Conservation (phyloP, 495 filamentous ascomycete genomes). For the Penicillium manginii region DNA sequence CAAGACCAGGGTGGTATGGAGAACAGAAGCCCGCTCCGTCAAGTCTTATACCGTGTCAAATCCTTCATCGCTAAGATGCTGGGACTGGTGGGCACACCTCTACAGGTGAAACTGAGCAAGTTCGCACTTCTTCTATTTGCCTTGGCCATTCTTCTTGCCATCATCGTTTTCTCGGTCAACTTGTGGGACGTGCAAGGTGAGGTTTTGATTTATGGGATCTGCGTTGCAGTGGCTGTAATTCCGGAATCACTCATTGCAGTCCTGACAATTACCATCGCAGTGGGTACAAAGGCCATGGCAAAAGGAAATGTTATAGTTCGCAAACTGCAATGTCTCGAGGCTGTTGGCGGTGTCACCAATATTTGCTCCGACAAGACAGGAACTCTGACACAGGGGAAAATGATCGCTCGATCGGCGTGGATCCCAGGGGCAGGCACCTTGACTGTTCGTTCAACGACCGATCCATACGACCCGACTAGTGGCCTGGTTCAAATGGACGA, state of each 20-base stretch:
- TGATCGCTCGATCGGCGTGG: slow-evolving; percentile 82
- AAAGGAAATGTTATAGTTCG: slow-evolving; percentile 78
- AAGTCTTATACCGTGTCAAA: slow-evolving; percentile 60
- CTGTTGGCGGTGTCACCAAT: slow-evolving; percentile 82
- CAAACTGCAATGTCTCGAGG: slow-evolving; percentile 79
- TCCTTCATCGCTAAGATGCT: slow-evolving; percentile 61
- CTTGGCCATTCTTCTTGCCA: slow-evolving; percentile 72
- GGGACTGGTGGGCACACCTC: slow-evolving; percentile 79
- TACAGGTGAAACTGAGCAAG: slow-evolving; percentile 80
- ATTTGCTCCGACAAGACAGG: slow-evolving; percentile 91
- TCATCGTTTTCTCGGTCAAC: slow-evolving; percentile 81
- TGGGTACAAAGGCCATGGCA: slow-evolving; percentile 74
- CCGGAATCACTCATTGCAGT: slow-evolving; percentile 75
- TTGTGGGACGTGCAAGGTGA: slow-evolving; percentile 69
- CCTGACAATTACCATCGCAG: slow-evolving; percentile 73
- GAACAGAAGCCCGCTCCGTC: slow-evolving; percentile 66
- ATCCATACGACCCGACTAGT: slow-evolving; percentile 67
- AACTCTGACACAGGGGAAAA: slow-evolving; percentile 75
- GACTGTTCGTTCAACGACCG: slow-evolving; percentile 55
- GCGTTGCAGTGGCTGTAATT: slow-evolving; percentile 73
- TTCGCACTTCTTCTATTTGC: slow-evolving; percentile 76
- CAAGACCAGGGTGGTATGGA: slow-evolving; percentile 59
- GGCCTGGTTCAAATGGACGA: slow-evolving; percentile 55
- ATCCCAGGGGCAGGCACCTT: slow-evolving; percentile 64
- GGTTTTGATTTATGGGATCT: slow-evolving; percentile 82